Evolutionary conservation across 352 stramenopile genomes (phyloP), one percentile per base, ranked within the genome.

Genomic region (Thalassiosira delicatula): DNA sequence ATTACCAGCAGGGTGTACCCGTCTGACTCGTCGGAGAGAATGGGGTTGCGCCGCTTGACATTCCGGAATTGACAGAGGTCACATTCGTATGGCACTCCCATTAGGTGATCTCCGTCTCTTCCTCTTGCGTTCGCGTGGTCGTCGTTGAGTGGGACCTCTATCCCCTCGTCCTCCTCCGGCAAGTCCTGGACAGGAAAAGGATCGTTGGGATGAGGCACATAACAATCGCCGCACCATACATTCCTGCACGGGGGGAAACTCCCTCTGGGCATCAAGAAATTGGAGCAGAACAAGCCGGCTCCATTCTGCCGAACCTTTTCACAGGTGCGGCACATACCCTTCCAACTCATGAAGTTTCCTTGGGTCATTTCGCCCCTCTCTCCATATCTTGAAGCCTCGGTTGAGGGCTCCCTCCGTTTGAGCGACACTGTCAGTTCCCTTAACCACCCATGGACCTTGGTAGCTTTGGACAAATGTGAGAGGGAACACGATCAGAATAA

Each of bases 241-340:
- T 32, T 68, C 40, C 23, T 60, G 74, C 79, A 86, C 75, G 29
- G 72, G 73, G 44, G 73, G 73, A 76, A 86, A 76, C 14, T 53
- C 40, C 46, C 67, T 40, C 35, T 35, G 21, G 0, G 17, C 0
- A 46, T 37, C 33, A 72, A 83, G 56, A 80, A 87, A 72, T 90
- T 90, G 4, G 37, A 35, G 54, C 84, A 90, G 53, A 83, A 80
- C 21, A 84, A 40, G 12, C 82, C 82, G 44, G 35, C 32, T 68
- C 46, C 9, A 5, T 8, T 27, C 61, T 40, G 35, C 35, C 62
- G 23, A 17, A 29, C 40, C 40, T 32, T 68, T 37, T 56, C 51
- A 69, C 69, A 84, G 23, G 35, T 30, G 21, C 53, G 4, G 35
- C 69, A 75, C 17, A 46, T 40, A 3, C 4, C 53, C 32, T 23